A percentile compares a stretch with the other conserved stretches of the same genome.
Evolutionary conservation across 1,284 basidiomycete species (phyloP).

Genomic region (Malassezia slooffiae): DNA sequence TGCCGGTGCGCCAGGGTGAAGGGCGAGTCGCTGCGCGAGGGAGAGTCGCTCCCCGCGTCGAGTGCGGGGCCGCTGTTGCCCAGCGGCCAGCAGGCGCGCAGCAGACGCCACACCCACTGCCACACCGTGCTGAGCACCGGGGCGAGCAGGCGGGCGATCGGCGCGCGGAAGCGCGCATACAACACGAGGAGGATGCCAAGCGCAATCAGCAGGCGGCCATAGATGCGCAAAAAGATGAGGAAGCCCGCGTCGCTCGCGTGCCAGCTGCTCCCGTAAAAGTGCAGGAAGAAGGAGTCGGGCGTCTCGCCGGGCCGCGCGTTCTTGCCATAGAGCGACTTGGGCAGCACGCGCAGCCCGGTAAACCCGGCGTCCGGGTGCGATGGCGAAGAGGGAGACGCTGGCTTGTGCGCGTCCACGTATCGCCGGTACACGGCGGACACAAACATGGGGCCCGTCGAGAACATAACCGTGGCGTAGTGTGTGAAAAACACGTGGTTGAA

Average conservation of each 20-base stretch:
- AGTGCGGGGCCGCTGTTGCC: too few species aligned
- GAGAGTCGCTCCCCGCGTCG: too few species aligned
- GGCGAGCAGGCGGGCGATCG: not conserved
- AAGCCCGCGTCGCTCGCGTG: slow-evolving; percentile 47
- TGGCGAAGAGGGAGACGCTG: slow-evolving; percentile 71
- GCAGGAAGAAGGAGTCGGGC: slow-evolving; percentile 71
- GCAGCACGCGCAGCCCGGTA: slow-evolving; percentile 62
- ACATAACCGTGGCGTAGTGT: slow-evolving; percentile 99
- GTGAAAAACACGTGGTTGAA: slow-evolving; percentile 87
- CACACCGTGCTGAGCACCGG: too few species aligned
- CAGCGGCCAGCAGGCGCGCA: too few species aligned
- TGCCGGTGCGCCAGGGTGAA: too few species aligned
- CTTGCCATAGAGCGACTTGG: slow-evolving; percentile 90
- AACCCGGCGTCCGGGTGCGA: slow-evolving; percentile 58
- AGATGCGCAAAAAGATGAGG: slow-evolving; percentile 40
- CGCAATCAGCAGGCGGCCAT: slow-evolving; percentile 30
- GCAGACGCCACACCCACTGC: too few species aligned
- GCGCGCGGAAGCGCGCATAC: not conserved
- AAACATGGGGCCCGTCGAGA: slow-evolving; percentile 68
- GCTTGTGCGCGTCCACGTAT: slow-evolving; percentile 60
- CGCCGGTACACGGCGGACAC: slow-evolving; percentile 40
- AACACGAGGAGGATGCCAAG: slow-evolving; percentile 1
- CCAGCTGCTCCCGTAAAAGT: slow-evolving; percentile 96
- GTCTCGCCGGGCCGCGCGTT: slow-evolving; percentile 74
- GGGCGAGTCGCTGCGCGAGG: too few species aligned